phyloP scores from a whole-genome alignment of 2,329 filamentous ascomycete species.

The Penicillium sp. region DNA sequence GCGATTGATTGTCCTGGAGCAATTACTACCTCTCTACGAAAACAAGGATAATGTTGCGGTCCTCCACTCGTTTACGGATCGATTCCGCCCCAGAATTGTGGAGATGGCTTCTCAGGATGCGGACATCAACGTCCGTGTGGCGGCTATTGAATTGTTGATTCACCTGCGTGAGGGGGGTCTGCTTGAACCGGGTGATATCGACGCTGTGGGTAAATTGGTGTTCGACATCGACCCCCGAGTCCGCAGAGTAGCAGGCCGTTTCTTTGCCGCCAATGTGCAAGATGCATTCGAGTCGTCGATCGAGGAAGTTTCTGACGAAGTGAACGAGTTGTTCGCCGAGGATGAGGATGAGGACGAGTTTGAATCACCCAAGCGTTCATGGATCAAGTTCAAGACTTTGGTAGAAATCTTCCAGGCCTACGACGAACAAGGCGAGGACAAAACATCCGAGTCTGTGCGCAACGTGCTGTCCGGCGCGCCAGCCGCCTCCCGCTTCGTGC shows the following conservation, averaged over 20 bases:
- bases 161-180: constrained; percentile 75
- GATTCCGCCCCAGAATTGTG: constrained; percentile 78
- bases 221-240: constrained; percentile 82
- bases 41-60: constrained; percentile 69
- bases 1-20: constrained; percentile 77
- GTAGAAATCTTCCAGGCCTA: constrained; percentile 78
- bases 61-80: constrained; percentile 85
- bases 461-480: constrained; percentile 53
- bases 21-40: constrained; percentile 72
- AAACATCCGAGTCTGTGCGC: constrained; percentile 21
- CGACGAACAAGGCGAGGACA: constrained; percentile 55
- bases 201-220: constrained; percentile 76
- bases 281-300: constrained; percentile 73
- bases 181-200: constrained; percentile 85
- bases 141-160: constrained; percentile 75
- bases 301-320: constrained; percentile 74
- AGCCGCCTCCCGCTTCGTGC: constrained; percentile 73
- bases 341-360: constrained; percentile 68
- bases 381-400: constrained; percentile 88
- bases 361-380: constrained; percentile 68
- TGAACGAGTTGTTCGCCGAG: constrained; percentile 71
- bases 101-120: constrained; percentile 88
- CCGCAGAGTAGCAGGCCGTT: constrained; percentile 79
- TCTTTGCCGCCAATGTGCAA: constrained; percentile 82
- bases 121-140: constrained; percentile 72